These are phyloP conservation scores for Diplocarpon rosae DNA, from an alignment of 2,329 filamentous ascomycete species.

Conservation along the genomic window DNA sequence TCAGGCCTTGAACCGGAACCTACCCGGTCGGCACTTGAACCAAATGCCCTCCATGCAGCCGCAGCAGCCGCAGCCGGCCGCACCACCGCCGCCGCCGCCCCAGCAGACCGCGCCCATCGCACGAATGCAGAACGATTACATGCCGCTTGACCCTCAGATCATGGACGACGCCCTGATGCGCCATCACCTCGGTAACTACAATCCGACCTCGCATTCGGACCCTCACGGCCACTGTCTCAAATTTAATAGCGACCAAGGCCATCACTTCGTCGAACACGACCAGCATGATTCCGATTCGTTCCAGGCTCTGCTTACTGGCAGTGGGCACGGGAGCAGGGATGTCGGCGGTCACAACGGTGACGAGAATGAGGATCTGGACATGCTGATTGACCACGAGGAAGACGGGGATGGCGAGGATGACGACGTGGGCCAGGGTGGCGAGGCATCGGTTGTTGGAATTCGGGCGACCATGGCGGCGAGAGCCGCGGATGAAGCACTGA, in stretches of 20 bases:
- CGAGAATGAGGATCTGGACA: conserved; percentile 22
- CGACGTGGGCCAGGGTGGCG: conserved; percentile 4
- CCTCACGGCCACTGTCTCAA: conserved; percentile 3
- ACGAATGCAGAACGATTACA: conserved; percentile 26
- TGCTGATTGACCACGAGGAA: conserved; percentile 24
- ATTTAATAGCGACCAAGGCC: no score
- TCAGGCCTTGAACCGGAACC: conserved; percentile 23
- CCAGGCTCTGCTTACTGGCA: conserved; percentile 16
- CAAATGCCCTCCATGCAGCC: conserved; percentile 22
- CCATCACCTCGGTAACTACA: conserved; percentile 28
- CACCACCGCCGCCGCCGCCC: no score
- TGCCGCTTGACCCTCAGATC: conserved; percentile 49
- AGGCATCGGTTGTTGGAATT: background rate
- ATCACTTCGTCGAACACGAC: background rate
- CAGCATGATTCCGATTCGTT: conserved; percentile 17
- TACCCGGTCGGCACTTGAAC: conserved; percentile 14
- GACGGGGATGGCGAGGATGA: conserved; percentile 13
- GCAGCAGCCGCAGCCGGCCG: no score
- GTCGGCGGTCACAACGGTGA: conserved; percentile 5
- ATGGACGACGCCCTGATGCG: conserved; percentile 38
- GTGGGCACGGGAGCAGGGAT: background rate
- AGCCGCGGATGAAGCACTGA: conserved; percentile 13
- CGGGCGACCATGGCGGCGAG: conserved; percentile 14
- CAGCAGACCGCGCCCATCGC: conserved; percentile 10
- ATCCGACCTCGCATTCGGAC: conserved; percentile 6